Base-by-base conservation (phyloP, 768 basidiomycete genomes). In the Tricholoma matsutake region DNA sequence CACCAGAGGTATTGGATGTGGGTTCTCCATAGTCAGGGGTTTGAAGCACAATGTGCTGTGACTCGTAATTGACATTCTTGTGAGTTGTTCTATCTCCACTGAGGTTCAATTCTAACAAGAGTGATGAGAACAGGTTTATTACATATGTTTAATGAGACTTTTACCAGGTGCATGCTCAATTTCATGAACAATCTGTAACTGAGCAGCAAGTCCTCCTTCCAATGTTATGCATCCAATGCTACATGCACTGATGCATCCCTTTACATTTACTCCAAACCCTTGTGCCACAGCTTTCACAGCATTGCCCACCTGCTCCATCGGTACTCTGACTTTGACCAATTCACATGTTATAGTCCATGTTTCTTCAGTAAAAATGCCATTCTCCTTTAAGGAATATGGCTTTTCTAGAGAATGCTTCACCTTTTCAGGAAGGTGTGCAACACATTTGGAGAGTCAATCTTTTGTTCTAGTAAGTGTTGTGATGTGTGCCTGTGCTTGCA, bases 71-170 rank as follows among this genome's bases (percentile, higher is more conserved):
- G 11, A 63, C 54, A 29, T 68, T 41, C 54, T 62, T 49, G 45
- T 68, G 63, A 5, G 64, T 63, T n/a, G 70, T 72, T 1, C 68
- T 64, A 51, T 72, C 67, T 3, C 64, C 58, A 37, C 65, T 67
- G 14, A 67, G 14, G 6, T 63, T 65, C 14, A 67, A 29, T 18
- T 4, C 41, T 43, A 18, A 43, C 16, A n/a, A 18, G 3, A 9
- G 9, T 43, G n/a, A 43, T n/a, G 41, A 43, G 18, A 6, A 43
- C 4, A 4, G 3, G n/a, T n/a, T n/a, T n/a, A n/a, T n/a, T n/a
- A n/a, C n/a, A n/a, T n/a, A n/a, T n/a, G n/a, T n/a, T n/a, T n/a
- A n/a, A n/a, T n/a, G n/a, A n/a, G n/a, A n/a, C n/a, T n/a, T n/a
- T n/a, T 43, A 16, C 57, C 66, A 68, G 13, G 31, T 37, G 39